A percentile compares a stretch with the other conserved stretches of the same genome.
Conservation (phyloP, 345 rosid species). For the Eucalyptus regnans region DNA sequence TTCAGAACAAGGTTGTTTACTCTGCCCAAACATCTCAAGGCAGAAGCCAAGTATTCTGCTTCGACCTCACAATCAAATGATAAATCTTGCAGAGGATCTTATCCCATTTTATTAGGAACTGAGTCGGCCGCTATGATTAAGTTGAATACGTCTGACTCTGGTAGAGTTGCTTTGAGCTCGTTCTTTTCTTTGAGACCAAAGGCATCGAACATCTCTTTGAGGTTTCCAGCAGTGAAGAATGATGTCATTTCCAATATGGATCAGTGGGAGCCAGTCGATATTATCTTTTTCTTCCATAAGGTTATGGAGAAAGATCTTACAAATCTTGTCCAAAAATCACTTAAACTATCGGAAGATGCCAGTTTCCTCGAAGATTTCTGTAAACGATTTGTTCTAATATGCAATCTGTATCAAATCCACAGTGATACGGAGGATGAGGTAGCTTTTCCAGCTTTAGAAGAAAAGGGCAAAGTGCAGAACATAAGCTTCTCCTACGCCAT, state of each 20-base stretch:
- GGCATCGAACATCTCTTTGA: slow-evolving; percentile 2
- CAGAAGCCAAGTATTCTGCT: not conserved
- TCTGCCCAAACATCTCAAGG: slow-evolving; percentile 5
- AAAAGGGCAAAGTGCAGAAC: slow-evolving; percentile 44
- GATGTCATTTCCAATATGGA: slow-evolving; percentile 3
- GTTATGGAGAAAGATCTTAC: slow-evolving; percentile 68
- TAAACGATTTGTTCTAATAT: slow-evolving; percentile 40
- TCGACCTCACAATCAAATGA: slow-evolving; percentile 4
- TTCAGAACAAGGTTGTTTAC: slow-evolving; percentile 28
- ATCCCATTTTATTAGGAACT: slow-evolving; percentile 1
- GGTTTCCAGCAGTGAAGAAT: slow-evolving; percentile 19
- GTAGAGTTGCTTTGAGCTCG: slow-evolving; percentile 27
- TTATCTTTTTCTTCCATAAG: slow-evolving; percentile 76
- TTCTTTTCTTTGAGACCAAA: slow-evolving; percentile 17
- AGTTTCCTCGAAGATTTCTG: slow-evolving; percentile 43
- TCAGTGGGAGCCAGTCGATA: slow-evolving; percentile 48
- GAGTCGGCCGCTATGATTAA: slow-evolving; percentile 1
- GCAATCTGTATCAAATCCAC: slow-evolving; percentile 43
- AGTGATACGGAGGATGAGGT: slow-evolving; percentile 74
- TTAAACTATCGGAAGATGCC: slow-evolving; percentile 33
- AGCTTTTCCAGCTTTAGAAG: slow-evolving; percentile 79
- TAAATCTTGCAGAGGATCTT: slow-evolving; percentile 3
- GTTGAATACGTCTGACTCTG: slow-evolving; percentile 23
- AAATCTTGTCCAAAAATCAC: slow-evolving; percentile 48
- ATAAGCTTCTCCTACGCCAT: slow-evolving; percentile 53